Percentiles rank a stretch among this genome's conserved stretches.
These are phyloP conservation scores for Albifimbria verrucaria DNA, from an alignment of 2,329 filamentous ascomycete species.

Conservation along the genomic window DNA sequence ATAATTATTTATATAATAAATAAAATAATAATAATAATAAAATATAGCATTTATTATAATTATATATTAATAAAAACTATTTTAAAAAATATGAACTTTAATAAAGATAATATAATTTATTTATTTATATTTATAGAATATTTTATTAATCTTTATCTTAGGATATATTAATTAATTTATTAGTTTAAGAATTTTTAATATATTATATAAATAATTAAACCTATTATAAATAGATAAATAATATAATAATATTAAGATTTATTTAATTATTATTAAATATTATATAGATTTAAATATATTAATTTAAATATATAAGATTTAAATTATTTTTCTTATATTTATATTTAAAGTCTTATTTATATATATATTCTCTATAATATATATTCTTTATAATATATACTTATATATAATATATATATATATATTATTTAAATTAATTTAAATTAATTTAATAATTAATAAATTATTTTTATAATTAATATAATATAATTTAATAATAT, in stretches of 20 bases:
- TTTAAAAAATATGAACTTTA: too few species aligned
- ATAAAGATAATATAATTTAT: background rate
- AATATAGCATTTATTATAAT: conserved; percentile 3
- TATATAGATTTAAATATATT: background rate
- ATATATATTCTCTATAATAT: too few species aligned
- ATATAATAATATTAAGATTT: background rate
- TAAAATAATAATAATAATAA: conserved; percentile 3
- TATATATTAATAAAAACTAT: too few species aligned
- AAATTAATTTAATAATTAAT: too few species aligned
- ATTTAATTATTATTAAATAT: background rate
- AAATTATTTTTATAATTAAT: too few species aligned
- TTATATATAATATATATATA: too few species aligned
- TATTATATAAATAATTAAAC: background rate
- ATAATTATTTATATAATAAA: background rate
- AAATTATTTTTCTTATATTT: too few species aligned
- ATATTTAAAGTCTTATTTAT: too few species aligned
- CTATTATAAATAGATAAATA: background rate
- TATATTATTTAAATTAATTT: too few species aligned
- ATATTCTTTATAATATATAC: too few species aligned
- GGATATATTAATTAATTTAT: conserved; percentile 3
- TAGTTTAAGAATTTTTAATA: background rate
- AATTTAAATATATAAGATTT: background rate
- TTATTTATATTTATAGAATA: conserved; percentile 2
- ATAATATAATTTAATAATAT: too few species aligned
- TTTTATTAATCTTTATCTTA: conserved; percentile 4